Conservation (phyloP, 2,329 filamentous ascomycete species). For the Ascochyta pisi region DNA sequence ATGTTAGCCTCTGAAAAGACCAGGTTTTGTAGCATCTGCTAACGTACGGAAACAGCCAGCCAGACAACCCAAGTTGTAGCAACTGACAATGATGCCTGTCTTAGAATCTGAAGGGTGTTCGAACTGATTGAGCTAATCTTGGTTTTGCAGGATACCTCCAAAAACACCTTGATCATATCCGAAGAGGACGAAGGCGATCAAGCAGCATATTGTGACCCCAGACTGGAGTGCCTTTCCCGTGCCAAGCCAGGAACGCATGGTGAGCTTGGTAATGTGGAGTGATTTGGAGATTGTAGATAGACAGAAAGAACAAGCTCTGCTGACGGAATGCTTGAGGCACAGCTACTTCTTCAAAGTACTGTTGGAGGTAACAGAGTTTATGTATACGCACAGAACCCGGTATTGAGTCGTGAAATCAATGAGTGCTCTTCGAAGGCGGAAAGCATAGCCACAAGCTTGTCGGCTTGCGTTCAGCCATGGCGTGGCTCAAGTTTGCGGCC, state of each 20-base stretch:
- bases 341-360: too few relatives aligned
- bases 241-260: conserved; percentile 7
- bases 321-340: too few relatives aligned
- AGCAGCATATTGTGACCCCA: conserved; percentile 21
- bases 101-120: conserved; percentile 47
- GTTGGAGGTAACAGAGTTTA: too few relatives aligned
- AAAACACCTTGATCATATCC: conserved; percentile 59
- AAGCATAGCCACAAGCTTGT: not conserved
- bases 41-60: conserved; percentile 38
- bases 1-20: too few relatives aligned
- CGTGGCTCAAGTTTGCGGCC: too few relatives aligned
- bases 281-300: too few relatives aligned
- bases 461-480: too few relatives aligned
- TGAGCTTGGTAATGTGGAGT: not conserved
- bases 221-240: conserved; percentile 15
- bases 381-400: too few relatives aligned
- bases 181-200: conserved; percentile 33
- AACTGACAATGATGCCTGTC: conserved; percentile 53
- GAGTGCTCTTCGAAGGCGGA: not conserved
- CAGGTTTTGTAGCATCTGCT: too few relatives aligned
- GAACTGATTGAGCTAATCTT: conserved; percentile 54
- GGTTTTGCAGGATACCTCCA: conserved; percentile 56
- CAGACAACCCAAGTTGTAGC: conserved; percentile 55
- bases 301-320: too few relatives aligned
- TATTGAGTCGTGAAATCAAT: not conserved